Percentiles rank a stretch among this genome's conserved stretches.
Evolutionary conservation across 2,329 filamentous ascomycete species (phyloP).

Genomic region (Monilinia fructigena): DNA sequence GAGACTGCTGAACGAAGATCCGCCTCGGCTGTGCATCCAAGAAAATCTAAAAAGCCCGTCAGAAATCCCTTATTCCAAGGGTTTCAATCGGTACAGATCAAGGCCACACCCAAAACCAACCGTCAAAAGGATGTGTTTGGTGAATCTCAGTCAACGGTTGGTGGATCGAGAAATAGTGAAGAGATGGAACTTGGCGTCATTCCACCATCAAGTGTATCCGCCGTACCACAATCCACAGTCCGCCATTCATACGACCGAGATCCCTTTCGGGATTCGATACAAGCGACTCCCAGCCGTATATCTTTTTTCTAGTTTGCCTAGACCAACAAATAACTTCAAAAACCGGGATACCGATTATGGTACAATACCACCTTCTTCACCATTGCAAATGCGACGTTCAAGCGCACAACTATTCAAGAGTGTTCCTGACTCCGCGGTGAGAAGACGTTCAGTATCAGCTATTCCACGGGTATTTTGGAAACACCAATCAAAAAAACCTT

Average conservation of each 20-base stretch:
- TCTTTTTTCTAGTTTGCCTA: conserved; percentile 4
- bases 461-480: conserved; percentile 30
- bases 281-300: conserved; percentile 38
- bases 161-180: conserved; percentile 18
- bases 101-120: conserved; percentile 39
- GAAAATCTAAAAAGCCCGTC: conserved; percentile 54
- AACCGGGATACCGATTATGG: conserved; percentile 21
- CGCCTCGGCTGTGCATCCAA: conserved; percentile 46
- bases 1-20: conserved; percentile 65
- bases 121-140: conserved; percentile 35
- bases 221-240: conserved; percentile 35
- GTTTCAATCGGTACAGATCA: conserved; percentile 40
- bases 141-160: conserved; percentile 26
- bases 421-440: conserved; percentile 32
- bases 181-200: conserved; percentile 26
- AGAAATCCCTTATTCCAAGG: conserved; percentile 41
- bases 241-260: conserved; percentile 26
- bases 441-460: conserved; percentile 18
- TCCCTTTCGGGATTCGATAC: conserved; percentile 31
- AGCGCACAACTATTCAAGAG: conserved; percentile 34
- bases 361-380: conserved; percentile 33
- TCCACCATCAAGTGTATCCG: conserved; percentile 35
- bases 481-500: conserved; percentile 34
- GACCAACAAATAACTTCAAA: background rate
- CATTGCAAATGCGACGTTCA: conserved; percentile 33